A percentile compares a stretch with the other conserved stretches of the same genome.
phyloP scores from a whole-genome alignment of 2,329 filamentous ascomycete genomes.

The Aquanectria penicillioides region DNA sequence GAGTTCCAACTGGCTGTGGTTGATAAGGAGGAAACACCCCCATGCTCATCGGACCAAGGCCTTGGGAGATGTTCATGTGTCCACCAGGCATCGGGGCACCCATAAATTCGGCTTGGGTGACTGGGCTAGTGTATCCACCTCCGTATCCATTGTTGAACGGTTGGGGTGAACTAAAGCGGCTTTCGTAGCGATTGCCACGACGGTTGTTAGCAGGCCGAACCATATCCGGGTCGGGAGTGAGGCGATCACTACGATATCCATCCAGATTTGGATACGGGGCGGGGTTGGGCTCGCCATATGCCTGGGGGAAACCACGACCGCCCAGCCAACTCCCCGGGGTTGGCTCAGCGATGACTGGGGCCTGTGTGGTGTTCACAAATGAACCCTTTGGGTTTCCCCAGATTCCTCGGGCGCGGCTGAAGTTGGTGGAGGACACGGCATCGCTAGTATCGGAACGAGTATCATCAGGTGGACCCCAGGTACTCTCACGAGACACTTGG shows the following conservation, averaged over 20 bases:
- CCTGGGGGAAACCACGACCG: conserved; percentile 50
- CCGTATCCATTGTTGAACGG: conserved; percentile 49
- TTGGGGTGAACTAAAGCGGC: conserved; percentile 50
- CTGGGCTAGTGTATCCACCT: conserved; percentile 47
- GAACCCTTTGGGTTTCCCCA: conserved; percentile 62
- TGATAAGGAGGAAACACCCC: conserved; percentile 60
- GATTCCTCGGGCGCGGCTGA: conserved; percentile 64
- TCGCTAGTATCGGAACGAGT: conserved; percentile 67
- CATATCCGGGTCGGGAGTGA: conserved; percentile 60
- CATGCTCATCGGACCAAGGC: conserved; percentile 51
- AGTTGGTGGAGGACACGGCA: conserved; percentile 59
- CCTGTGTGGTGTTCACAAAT: conserved; percentile 49
- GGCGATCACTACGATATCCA: conserved; percentile 56
- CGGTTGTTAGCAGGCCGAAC: conserved; percentile 55
- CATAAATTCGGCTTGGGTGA: conserved; percentile 50
- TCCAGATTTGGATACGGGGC: conserved; percentile 50
- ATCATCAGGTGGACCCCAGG: conserved; percentile 66
- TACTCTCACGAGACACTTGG: conserved; percentile 50
- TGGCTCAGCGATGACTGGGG: conserved; percentile 50
- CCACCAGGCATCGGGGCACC: conserved; percentile 47
- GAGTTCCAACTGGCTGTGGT: conserved; percentile 68
- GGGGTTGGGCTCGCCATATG: conserved; percentile 52
- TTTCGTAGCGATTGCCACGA: conserved; percentile 60
- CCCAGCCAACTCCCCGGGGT: conserved; percentile 56
- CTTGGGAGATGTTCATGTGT: conserved; percentile 47